phyloP scores from a whole-genome alignment of 108 stramenopile genomes.

The Nannochloropsis salina region DNA sequence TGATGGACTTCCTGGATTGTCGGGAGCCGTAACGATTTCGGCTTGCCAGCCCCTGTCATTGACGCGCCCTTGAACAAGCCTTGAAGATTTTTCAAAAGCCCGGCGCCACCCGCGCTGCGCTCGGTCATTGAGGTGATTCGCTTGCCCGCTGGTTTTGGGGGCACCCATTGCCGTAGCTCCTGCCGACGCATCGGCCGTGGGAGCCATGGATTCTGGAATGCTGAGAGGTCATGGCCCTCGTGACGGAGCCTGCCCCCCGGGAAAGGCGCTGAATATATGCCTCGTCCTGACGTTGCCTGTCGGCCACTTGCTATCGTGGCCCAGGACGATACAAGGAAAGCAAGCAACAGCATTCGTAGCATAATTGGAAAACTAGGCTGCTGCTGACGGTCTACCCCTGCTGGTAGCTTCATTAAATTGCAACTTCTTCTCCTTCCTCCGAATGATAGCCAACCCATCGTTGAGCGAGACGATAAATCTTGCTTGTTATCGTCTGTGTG shows the following conservation, averaged over 20 bases:
- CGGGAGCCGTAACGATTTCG: background rate
- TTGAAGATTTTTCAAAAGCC: background rate
- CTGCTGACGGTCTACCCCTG: background rate
- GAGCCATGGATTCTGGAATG: background rate
- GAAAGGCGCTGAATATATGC: background rate
- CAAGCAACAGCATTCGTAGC: background rate
- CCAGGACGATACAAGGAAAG: background rate
- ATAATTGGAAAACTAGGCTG: background rate
- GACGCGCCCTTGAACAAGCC: constrained; percentile 7
- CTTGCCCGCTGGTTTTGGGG: background rate
- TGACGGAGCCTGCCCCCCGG: background rate
- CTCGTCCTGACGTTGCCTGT: background rate
- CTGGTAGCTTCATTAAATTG: background rate
- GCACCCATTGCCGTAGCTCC: background rate
- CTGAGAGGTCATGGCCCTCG: background rate
- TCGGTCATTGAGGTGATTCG: background rate
- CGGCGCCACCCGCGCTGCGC: background rate
- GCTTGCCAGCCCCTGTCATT: background rate
- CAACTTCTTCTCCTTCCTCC: background rate
- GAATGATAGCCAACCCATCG: background rate
- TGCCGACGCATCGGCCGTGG: constrained; percentile 2
- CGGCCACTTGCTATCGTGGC: background rate
- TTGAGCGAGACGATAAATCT: background rate
- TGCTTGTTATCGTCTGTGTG: background rate
- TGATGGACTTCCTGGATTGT: constrained; percentile 15